Evolutionary conservation across 2,329 filamentous ascomycete genomes (phyloP).

Genomic region (Penicillium sp.): DNA sequence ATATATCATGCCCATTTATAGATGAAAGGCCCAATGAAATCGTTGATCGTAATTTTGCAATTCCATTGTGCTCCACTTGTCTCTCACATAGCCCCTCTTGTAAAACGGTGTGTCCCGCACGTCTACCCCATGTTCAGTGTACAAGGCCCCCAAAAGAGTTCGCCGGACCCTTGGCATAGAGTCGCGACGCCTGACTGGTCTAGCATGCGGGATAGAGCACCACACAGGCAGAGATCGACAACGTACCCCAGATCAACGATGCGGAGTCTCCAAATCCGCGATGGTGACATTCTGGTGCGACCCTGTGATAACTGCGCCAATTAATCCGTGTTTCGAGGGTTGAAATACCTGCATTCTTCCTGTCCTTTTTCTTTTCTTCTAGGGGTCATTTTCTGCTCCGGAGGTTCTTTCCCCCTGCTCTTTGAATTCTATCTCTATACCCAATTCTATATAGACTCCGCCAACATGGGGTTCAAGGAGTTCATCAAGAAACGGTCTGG

Average conservation of each 20-base stretch:
- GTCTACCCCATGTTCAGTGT: not conserved
- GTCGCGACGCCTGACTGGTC: not conserved
- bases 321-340: not conserved
- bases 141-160: not conserved
- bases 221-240: not conserved
- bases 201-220: not conserved
- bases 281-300: constrained; percentile 10
- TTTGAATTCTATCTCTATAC: not conserved
- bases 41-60: not conserved
- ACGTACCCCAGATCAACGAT: not conserved
- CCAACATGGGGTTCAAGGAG: constrained; percentile 29
- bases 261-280: not conserved
- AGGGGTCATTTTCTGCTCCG: no score
- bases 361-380: not conserved
- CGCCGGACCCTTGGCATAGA: not conserved
- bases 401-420: not conserved
- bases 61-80: not conserved
- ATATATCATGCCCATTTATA: not conserved
- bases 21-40: constrained; percentile 1
- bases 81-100: not conserved
- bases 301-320: not conserved
- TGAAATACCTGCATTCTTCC: not conserved
- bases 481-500: constrained; percentile 34
- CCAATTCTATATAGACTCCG: not conserved
- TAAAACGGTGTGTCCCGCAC: no score